Base-by-base conservation (phyloP, 306 rosid genomes). In the Prunus armeniaca region DNA sequence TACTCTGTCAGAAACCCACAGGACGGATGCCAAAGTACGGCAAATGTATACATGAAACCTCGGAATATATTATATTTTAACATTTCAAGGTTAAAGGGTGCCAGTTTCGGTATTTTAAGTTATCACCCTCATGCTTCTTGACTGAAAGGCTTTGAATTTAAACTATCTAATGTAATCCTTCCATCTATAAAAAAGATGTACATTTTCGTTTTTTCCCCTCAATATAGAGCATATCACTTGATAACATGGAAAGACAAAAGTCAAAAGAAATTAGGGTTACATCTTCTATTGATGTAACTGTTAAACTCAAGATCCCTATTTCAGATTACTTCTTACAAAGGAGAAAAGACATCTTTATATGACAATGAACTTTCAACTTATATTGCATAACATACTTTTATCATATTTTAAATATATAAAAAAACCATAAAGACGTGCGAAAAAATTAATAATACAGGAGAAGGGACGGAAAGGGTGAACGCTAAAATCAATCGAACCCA, bases 1-100 rank as follows among this genome's bases (percentile, higher is more conserved):
- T 5, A 34, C 45, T 51, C 61, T 28, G 55, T 73, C 69, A 74
- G 58, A 60, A 41, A 28, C 58, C 51, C 14, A 58, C 41, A 73
- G 27, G 1, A 57, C 15, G 10, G 27, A 65, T 19, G 49, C 15
- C 14, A 38, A 65, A 65, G 27, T 19, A 15, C 47, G 34, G n/a
- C n/a, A n/a, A 19, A 55, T 20, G 25, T 0, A 55, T 6, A 55
- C 46, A 5, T 7, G 9, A 38, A 38, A 38, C 43, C 43, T 38
- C 2, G 7, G 9, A 38, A 38, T 38, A 38, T 7, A 38, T 38
- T 6, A 38, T 7, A 38, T 38, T 38, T 38, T 7, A 38, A 38
- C 43, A 38, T 38, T 47, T 12, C 52, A 12, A 12, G 52, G 12
- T 47, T 47, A 12, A 12, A 47, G 15, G 52, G 3, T 47, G 52